Evolutionary conservation across 2,329 filamentous ascomycete species (phyloP).

Genomic region (Annulohypoxylon truncatum): DNA sequence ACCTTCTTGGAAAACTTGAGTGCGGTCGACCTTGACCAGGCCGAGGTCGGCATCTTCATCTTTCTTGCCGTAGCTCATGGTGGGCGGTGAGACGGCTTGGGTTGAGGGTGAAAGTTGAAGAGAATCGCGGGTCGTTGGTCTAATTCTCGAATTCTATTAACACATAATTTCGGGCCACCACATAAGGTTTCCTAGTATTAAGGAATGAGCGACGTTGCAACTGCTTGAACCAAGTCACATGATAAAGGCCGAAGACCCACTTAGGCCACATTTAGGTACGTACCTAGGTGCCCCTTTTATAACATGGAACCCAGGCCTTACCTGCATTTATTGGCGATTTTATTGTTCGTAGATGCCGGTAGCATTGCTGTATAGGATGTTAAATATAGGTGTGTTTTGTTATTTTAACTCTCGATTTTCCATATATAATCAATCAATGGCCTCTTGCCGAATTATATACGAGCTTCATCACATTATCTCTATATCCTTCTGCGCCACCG

Average conservation of each 20-base stretch:
- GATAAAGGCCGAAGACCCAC: not conserved
- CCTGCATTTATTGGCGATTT: not conserved
- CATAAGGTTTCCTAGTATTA: constrained; percentile 32
- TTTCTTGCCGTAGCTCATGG: constrained; percentile 98
- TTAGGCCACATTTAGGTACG: constrained; percentile 1
- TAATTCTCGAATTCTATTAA: constrained; percentile 34
- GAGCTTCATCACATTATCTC: constrained; percentile 70
- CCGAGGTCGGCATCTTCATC: constrained; percentile 96
- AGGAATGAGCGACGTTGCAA: constrained; percentile 49
- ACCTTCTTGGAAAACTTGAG: constrained; percentile 99
- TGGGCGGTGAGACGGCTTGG: constrained; percentile 56
- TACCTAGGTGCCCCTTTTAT: not conserved
- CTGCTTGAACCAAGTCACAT: constrained; percentile 32
- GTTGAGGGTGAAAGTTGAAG: constrained; percentile 46
- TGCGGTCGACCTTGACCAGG: constrained; percentile 97
- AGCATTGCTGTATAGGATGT: too few relatives aligned
- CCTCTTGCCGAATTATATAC: constrained; percentile 61
- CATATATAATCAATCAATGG: constrained; percentile 49
- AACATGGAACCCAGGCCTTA: not conserved
- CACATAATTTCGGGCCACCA: constrained; percentile 45
- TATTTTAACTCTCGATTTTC: not conserved
- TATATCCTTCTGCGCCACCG: constrained; percentile 68
- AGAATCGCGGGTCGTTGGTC: constrained; percentile 40
- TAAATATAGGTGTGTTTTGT: not conserved
- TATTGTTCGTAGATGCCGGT: too few relatives aligned